These are phyloP conservation scores for Salix caprea DNA, from an alignment of 345 rosid genomes.

Conservation along the genomic window DNA sequence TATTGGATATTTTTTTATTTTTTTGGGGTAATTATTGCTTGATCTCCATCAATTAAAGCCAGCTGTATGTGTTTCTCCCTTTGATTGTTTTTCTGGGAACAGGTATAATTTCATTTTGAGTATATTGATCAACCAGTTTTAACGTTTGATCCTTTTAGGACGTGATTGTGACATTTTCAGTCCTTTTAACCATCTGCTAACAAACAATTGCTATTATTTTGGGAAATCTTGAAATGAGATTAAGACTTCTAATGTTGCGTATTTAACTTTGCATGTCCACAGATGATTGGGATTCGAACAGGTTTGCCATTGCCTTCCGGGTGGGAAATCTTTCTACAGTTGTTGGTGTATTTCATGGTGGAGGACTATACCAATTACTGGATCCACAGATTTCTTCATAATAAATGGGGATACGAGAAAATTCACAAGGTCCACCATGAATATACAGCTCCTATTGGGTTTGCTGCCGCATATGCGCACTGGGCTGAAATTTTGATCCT, in stretches of 20 bases:
- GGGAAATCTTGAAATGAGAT: background rate
- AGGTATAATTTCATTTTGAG: background rate
- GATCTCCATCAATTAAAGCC: background rate
- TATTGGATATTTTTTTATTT: background rate
- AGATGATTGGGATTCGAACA: slow-evolving; percentile 66
- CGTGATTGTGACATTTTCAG: background rate
- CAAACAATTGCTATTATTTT: background rate
- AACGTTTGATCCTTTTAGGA: background rate
- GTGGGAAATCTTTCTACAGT: slow-evolving; percentile 62
- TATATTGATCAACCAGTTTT: background rate
- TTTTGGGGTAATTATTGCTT: background rate
- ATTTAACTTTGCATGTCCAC: slow-evolving; percentile 13
- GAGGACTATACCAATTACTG: slow-evolving; percentile 90
- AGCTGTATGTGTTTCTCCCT: background rate
- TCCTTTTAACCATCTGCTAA: background rate
- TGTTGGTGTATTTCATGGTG: slow-evolving; percentile 66
- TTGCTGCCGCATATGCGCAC: slow-evolving; percentile 88
- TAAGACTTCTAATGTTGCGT: background rate
- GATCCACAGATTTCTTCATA: slow-evolving; percentile 79
- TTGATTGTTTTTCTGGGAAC: background rate
- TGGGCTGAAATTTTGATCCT: slow-evolving; percentile 90
- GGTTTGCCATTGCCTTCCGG: slow-evolving; percentile 76
- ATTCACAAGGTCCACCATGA: slow-evolving; percentile 89
- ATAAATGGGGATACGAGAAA: slow-evolving; percentile 90
- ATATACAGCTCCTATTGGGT: slow-evolving; percentile 74